Evolutionary conservation across 129 eudicot species (phyloP).

Genomic region (Erigeron canadensis): DNA sequence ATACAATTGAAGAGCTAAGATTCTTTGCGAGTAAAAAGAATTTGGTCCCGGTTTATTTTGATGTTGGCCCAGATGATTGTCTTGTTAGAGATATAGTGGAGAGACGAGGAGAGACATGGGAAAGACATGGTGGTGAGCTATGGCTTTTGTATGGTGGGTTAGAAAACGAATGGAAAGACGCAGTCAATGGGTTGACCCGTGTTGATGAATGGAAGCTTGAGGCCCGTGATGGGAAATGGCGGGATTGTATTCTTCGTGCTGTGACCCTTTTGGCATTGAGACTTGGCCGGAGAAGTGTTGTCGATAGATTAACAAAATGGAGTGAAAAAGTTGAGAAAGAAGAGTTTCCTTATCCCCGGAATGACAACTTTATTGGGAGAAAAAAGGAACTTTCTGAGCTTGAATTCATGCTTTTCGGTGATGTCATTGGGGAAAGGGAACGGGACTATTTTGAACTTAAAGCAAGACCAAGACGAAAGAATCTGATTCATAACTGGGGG

Average conservation of each 20-base stretch:
- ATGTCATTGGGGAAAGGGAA: slow-evolving; percentile 82
- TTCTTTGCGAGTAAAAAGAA: slow-evolving; percentile 89
- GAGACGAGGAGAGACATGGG: slow-evolving; percentile 91
- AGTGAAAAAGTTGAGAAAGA: slow-evolving; percentile 80
- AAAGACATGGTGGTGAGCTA: slow-evolving; percentile 82
- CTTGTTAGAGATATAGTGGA: slow-evolving; percentile 87
- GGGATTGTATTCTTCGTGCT: slow-evolving; percentile 87
- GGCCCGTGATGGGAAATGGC: slow-evolving; percentile 88
- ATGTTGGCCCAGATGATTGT: slow-evolving; percentile 87
- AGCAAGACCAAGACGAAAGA: slow-evolving; percentile 66
- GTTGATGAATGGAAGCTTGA: slow-evolving; percentile 97
- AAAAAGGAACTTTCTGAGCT: slow-evolving; percentile 89
- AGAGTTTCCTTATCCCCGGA: slow-evolving; percentile 90
- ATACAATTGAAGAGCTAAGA: slow-evolving; percentile 80
- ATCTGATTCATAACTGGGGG: slow-evolving; percentile 65
- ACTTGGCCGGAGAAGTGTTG: slow-evolving; percentile 89
- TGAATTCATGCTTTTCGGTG: slow-evolving; percentile 93
- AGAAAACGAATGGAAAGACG: slow-evolving; percentile 93
- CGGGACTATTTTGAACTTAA: slow-evolving; percentile 82
- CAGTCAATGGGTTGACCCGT: slow-evolving; percentile 69
- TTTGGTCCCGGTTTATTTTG: slow-evolving; percentile 86
- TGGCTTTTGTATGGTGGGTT: slow-evolving; percentile 87
- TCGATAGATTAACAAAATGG: slow-evolving; percentile 84
- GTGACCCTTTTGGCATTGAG: slow-evolving; percentile 86
- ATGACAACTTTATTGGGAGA: slow-evolving; percentile 83